Conservation (phyloP, 2,329 filamentous ascomycete genomes). For the Cordyceps sp. region DNA sequence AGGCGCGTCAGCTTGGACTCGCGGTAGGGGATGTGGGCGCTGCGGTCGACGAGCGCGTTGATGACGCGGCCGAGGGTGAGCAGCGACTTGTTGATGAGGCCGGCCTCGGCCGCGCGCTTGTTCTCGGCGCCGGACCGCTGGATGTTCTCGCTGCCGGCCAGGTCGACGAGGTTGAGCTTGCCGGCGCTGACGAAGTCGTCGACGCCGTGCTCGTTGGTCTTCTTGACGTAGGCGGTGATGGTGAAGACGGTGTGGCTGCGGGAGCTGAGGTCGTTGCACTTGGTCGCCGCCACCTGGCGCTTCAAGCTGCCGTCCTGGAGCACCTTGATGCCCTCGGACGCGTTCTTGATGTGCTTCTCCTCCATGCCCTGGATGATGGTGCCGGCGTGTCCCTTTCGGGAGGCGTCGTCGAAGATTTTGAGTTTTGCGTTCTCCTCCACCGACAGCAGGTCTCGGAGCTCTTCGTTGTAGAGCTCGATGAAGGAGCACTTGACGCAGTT, state of each 20-base stretch:
- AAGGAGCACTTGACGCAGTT: slow-evolving; percentile 94
- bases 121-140: slow-evolving; percentile 94
- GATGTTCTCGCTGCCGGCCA: slow-evolving; percentile 96
- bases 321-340: slow-evolving; percentile 72
- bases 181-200: slow-evolving; percentile 84
- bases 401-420: slow-evolving; percentile 89
- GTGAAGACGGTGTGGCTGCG: slow-evolving; percentile 97
- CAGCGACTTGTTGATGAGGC: slow-evolving; percentile 94
- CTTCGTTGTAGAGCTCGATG: slow-evolving; percentile 97
- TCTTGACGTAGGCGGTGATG: slow-evolving; percentile 80
- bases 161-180: slow-evolving; percentile 90
- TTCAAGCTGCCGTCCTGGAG: slow-evolving; percentile 81
- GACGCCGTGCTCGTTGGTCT: slow-evolving; percentile 60
- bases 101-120: slow-evolving; percentile 89
- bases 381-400: slow-evolving; percentile 65
- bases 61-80: slow-evolving; percentile 92
- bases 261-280: slow-evolving; percentile 96
- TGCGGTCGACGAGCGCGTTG: slow-evolving; percentile 85
- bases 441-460: slow-evolving; percentile 77
- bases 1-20: slow-evolving; percentile 94
- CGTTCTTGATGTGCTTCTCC: slow-evolving; percentile 78
- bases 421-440: slow-evolving; percentile 69
- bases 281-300: slow-evolving; percentile 97
- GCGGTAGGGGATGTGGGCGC: slow-evolving; percentile 74
- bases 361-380: slow-evolving; percentile 97